These are phyloP conservation scores for Neurospora sp. DNA, from an alignment of 2,329 filamentous ascomycete genomes.

Conservation along the genomic window DNA sequence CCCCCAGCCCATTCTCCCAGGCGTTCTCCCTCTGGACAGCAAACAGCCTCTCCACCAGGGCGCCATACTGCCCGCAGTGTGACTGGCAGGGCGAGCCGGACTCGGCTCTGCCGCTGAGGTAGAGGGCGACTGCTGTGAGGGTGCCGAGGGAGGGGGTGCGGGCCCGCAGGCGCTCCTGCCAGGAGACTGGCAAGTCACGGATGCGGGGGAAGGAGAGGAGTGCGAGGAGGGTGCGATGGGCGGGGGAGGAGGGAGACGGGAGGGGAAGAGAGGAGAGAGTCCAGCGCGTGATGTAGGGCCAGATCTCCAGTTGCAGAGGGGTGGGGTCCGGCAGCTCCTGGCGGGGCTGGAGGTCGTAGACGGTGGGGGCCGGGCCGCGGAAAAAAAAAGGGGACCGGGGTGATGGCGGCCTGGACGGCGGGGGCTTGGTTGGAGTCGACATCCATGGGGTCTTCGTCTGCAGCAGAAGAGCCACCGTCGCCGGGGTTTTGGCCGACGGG, in stretches of 20 bases:
- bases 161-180: background rate
- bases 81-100: background rate
- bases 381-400: background rate
- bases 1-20: background rate
- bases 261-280: background rate
- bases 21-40: background rate
- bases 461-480: background rate
- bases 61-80: background rate
- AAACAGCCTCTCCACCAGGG: background rate
- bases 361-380: background rate
- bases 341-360: background rate
- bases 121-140: background rate
- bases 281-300: background rate
- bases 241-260: background rate
- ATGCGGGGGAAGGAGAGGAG: background rate
- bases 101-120: background rate
- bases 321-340: background rate
- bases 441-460: background rate
- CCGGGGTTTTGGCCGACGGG: background rate
- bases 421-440: background rate
- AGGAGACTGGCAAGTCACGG: background rate
- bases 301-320: background rate
- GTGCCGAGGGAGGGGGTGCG: background rate
- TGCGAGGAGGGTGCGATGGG: background rate
- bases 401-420: background rate